Conservation (phyloP, 352 stramenopile species). For the Phytophthora niederhauseri region DNA sequence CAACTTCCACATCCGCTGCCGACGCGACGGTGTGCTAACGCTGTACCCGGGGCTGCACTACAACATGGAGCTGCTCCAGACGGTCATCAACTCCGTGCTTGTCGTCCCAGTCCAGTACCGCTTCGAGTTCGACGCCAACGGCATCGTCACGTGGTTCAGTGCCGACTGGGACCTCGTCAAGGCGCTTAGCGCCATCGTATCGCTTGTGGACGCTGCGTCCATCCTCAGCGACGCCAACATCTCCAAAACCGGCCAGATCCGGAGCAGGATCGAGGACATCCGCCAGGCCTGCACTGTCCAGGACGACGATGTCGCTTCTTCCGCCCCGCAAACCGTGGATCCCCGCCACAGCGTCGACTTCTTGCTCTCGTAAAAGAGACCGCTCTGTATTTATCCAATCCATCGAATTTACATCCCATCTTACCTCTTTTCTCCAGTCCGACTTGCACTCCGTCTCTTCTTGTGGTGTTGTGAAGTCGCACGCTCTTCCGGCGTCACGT, state of each 20-base stretch:
- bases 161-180: conserved; percentile 65
- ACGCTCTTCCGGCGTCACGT: conserved; percentile 6
- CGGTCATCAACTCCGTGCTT: conserved; percentile 48
- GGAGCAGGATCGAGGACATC: conserved; percentile 30
- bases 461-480: conserved; percentile 18
- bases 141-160: conserved; percentile 58
- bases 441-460: conserved; percentile 29
- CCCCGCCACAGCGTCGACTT: conserved; percentile 48
- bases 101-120: conserved; percentile 48
- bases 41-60: conserved; percentile 51
- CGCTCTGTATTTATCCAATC: conserved; percentile 33
- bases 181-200: conserved; percentile 47
- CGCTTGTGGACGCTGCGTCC: conserved; percentile 45
- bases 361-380: conserved; percentile 42
- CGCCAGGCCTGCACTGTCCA: conserved; percentile 12
- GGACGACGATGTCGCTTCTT: neutral
- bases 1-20: conserved; percentile 44
- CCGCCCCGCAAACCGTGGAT: conserved; percentile 16
- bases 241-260: conserved; percentile 64
- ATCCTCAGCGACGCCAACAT: conserved; percentile 56
- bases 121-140: conserved; percentile 57
- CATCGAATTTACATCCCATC: conserved; percentile 11
- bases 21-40: conserved; percentile 43
- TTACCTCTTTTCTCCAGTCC: conserved; percentile 19
- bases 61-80: conserved; percentile 56